Evolutionary conservation across 208 protist species (phyloP).

Genomic region (Crithidia expoeki): DNA sequence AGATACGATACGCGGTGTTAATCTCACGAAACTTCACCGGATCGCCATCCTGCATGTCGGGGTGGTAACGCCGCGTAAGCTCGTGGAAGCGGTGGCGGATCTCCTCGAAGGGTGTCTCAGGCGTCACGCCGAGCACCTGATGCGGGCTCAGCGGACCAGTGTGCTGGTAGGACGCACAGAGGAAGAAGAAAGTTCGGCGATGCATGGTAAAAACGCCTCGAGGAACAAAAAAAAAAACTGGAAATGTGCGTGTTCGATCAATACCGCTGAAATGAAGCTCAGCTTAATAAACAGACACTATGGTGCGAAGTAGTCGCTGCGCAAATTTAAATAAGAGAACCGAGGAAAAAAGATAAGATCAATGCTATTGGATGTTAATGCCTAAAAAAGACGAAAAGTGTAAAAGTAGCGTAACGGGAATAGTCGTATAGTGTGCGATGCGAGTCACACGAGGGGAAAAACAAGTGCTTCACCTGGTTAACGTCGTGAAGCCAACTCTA

Average conservation of each 20-base stretch:
- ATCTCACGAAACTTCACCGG: slow-evolving; percentile 76
- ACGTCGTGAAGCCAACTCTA: no score
- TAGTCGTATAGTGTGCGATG: no score
- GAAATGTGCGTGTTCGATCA: no score
- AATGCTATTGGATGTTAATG: background rate
- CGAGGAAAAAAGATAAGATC: background rate
- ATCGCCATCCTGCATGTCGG: slow-evolving; percentile 71
- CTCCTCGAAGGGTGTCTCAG: slow-evolving; percentile 56
- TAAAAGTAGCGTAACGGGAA: no score
- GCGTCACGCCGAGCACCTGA: slow-evolving; percentile 57
- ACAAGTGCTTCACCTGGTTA: no score
- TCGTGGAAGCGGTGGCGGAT: slow-evolving; percentile 62
- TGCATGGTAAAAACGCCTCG: slow-evolving; percentile 28
- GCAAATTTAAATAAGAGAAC: no score
- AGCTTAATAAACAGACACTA: no score
- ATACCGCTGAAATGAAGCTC: no score
- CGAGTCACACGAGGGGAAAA: no score
- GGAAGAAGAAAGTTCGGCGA: slow-evolving; percentile 18
- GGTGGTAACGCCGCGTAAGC: slow-evolving; percentile 71
- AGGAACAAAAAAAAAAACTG: background rate
- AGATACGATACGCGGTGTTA: slow-evolving; percentile 63
- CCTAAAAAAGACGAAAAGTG: no score
- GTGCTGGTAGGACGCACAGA: slow-evolving; percentile 7
- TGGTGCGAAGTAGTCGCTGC: no score
- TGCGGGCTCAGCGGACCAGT: slow-evolving; percentile 42